These are phyloP conservation scores for Pyricularia sp. DNA, from an alignment of 2,329 filamentous ascomycete species.

Conservation along the genomic window DNA sequence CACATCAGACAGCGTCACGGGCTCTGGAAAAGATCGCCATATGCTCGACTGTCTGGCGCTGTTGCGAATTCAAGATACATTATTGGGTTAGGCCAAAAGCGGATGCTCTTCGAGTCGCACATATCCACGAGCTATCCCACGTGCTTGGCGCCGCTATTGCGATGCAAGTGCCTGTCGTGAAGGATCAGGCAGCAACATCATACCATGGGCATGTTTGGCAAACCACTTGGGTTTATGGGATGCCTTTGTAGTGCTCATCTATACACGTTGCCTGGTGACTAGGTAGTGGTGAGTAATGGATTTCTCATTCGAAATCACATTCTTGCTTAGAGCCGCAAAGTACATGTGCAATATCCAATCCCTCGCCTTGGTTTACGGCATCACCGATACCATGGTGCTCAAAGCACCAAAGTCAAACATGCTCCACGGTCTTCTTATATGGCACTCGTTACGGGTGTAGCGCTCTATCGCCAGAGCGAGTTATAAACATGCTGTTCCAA, in stretches of 20 bases:
- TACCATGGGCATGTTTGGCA: background rate
- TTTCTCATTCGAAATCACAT: too few species aligned
- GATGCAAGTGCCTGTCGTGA: background rate
- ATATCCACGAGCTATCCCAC: background rate
- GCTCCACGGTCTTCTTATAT: background rate
- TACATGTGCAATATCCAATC: too few species aligned
- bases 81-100: background rate
- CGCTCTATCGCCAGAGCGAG: background rate
- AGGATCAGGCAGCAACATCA: background rate
- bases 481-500: background rate
- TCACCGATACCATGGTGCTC: too few species aligned
- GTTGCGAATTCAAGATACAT: background rate
- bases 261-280: background rate
- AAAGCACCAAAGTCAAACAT: too few species aligned
- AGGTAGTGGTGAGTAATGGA: background rate
- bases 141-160: background rate
- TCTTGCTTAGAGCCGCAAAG: too few species aligned
- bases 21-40: background rate
- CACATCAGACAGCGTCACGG: background rate
- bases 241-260: background rate
- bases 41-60: background rate
- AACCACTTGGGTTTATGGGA: background rate
- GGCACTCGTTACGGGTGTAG: background rate
- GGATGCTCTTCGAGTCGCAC: background rate
- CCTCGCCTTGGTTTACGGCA: too few species aligned